Conservation (phyloP, 1,284 basidiomycete genomes). For the Tilletia horrida region DNA sequence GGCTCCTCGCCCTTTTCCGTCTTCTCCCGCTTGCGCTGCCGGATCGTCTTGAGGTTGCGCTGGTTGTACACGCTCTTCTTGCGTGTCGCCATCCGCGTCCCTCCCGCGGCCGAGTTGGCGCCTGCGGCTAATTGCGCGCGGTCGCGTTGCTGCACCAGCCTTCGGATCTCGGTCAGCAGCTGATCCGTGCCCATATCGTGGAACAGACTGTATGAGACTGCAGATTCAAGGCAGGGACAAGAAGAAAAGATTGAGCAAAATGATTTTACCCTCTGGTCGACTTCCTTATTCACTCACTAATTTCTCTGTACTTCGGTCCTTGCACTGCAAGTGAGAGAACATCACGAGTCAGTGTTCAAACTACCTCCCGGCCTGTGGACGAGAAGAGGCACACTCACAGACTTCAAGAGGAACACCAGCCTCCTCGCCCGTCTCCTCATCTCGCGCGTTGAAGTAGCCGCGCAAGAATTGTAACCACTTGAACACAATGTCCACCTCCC, state of each 20-base stretch:
- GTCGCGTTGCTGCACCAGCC: slow-evolving; percentile 71
- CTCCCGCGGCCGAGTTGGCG: not conserved
- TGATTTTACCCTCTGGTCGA: slow-evolving; percentile 8
- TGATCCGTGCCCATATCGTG: slow-evolving; percentile 51
- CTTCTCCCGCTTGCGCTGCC: slow-evolving; percentile 89
- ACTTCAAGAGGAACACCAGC: slow-evolving; percentile 69
- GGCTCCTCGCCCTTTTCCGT: slow-evolving; percentile 58
- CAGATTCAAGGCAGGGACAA: slow-evolving; percentile 23
- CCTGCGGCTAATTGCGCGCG: slow-evolving; percentile 65
- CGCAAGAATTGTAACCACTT: slow-evolving; percentile 84
- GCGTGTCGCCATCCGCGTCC: slow-evolving; percentile 11
- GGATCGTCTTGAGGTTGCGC: slow-evolving; percentile 88
- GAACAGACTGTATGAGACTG: slow-evolving; percentile 46
- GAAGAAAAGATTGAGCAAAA: slow-evolving; percentile 17
- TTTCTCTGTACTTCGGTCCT: slow-evolving; percentile 85
- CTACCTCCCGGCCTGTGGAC: not conserved
- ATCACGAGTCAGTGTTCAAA: not conserved
- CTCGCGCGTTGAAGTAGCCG: slow-evolving; percentile 92
- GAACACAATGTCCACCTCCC: slow-evolving; percentile 95
- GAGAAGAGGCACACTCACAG: not conserved
- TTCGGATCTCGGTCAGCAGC: slow-evolving; percentile 75
- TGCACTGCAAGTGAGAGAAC: slow-evolving; percentile 61
- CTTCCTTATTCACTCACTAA: slow-evolving; percentile 8
- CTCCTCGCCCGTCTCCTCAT: slow-evolving; percentile 69
- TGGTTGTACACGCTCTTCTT: slow-evolving; percentile 63